These are phyloP conservation scores for Komagataella mondaviorum DNA, from an alignment of 805 yeast species.

Conservation along the genomic window DNA sequence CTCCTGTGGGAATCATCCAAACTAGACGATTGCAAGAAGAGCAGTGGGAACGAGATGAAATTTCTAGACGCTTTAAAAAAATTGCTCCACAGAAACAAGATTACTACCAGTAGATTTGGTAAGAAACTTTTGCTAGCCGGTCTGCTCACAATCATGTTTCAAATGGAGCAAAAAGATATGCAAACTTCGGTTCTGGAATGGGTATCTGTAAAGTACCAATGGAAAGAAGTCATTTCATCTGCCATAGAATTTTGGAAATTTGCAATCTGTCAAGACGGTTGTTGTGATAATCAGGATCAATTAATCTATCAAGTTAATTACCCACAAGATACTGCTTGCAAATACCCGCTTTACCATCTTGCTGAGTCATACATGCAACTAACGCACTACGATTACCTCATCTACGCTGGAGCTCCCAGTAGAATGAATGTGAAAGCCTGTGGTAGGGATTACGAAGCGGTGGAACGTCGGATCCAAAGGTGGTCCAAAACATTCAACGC, in stretches of 20 bases:
- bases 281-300: slow-evolving; percentile 1
- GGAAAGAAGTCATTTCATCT: slow-evolving; percentile 52
- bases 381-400: slow-evolving; percentile 61
- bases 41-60: neutral
- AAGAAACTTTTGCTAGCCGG: slow-evolving; percentile 51
- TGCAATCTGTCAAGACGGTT: slow-evolving; percentile 16
- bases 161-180: slow-evolving; percentile 42
- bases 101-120: slow-evolving; percentile 38
- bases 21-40: neutral
- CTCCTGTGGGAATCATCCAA: slow-evolving; percentile 1
- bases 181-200: slow-evolving; percentile 32
- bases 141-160: slow-evolving; percentile 42
- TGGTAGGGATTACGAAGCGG: slow-evolving; percentile 33
- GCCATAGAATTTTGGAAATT: slow-evolving; percentile 55
- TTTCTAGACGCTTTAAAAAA: slow-evolving; percentile 16
- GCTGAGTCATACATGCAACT: slow-evolving; percentile 51
- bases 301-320: neutral
- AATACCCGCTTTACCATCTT: slow-evolving; percentile 52
- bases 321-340: slow-evolving; percentile 26
- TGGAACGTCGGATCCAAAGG: slow-evolving; percentile 28
- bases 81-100: slow-evolving; percentile 30
- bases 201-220: slow-evolving; percentile 20
- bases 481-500: slow-evolving; percentile 35
- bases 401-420: slow-evolving; percentile 66
- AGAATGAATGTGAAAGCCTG: slow-evolving; percentile 53